Conservation (phyloP, 2,329 filamentous ascomycete genomes). For the Sporothrix sp. region DNA sequence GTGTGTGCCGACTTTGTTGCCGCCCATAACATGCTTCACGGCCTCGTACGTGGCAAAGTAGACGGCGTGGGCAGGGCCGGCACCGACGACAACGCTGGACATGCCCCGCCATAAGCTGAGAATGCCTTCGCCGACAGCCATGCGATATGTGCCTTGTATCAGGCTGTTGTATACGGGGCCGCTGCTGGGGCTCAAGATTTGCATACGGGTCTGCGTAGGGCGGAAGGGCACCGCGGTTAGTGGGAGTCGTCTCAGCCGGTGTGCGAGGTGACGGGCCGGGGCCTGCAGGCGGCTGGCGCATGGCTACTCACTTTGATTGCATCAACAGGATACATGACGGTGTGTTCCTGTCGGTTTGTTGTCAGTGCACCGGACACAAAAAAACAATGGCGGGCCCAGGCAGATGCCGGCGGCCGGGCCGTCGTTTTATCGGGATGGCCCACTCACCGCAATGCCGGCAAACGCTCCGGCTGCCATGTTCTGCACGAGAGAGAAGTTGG, state of each 20-base stretch:
- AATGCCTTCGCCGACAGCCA: conserved; percentile 81
- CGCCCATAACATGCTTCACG: conserved; percentile 92
- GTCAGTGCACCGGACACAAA: too few species aligned
- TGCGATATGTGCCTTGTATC: conserved; percentile 84
- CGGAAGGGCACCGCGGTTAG: background rate
- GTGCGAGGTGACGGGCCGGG: too few species aligned
- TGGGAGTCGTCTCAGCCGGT: too few species aligned
- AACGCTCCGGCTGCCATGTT: conserved; percentile 97
- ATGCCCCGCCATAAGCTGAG: conserved; percentile 92
- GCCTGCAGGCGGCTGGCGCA: background rate
- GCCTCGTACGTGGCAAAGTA: conserved; percentile 98
- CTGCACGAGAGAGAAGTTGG: conserved; percentile 85
- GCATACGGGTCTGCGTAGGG: conserved; percentile 79
- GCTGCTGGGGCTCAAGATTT: conserved; percentile 78
- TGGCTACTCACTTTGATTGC: conserved; percentile 69
- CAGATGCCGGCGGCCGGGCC: too few species aligned
- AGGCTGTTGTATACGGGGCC: conserved; percentile 80
- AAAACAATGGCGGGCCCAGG: too few species aligned
- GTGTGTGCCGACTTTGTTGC: conserved; percentile 77
- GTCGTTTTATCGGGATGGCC: too few species aligned
- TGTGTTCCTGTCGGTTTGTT: conserved; percentile 64
- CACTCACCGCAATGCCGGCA: conserved; percentile 84
- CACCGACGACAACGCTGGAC: conserved; percentile 90
- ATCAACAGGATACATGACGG: conserved; percentile 98
- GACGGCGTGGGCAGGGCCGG: conserved; percentile 91